A percentile compares a stretch with the other conserved stretches of the same genome.
These are phyloP conservation scores for Plasmopara viticola DNA, from an alignment of 352 stramenopile species.

Conservation along the genomic window DNA sequence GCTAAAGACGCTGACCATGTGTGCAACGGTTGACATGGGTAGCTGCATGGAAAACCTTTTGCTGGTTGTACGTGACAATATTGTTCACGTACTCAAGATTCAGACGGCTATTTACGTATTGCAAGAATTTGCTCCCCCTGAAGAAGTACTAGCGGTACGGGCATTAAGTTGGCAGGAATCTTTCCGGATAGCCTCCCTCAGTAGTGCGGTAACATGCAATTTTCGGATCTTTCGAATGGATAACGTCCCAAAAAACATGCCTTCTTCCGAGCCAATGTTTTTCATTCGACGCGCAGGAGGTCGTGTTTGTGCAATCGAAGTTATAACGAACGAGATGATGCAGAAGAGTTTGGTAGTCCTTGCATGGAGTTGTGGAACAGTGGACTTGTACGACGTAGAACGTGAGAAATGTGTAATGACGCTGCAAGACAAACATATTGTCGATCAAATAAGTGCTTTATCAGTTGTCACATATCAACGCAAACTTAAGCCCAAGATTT, in stretches of 20 bases:
- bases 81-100: constrained; percentile 68
- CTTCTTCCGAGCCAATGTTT: not conserved
- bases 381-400: constrained; percentile 34
- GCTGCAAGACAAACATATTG: constrained; percentile 43
- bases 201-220: constrained; percentile 14
- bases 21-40: constrained; percentile 45
- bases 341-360: constrained; percentile 26
- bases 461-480: constrained; percentile 13
- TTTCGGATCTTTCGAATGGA: constrained; percentile 16
- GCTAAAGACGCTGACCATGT: constrained; percentile 28
- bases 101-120: constrained; percentile 37
- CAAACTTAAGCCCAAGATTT: not conserved
- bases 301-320: constrained; percentile 20
- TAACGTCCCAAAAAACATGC: constrained; percentile 1
- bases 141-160: constrained; percentile 21
- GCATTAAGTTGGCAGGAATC: constrained; percentile 8
- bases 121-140: constrained; percentile 14
- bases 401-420: constrained; percentile 19
- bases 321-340: constrained; percentile 7
- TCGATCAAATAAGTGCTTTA: constrained; percentile 35
- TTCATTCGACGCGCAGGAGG: not conserved
- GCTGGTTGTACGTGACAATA: constrained; percentile 38
- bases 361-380: constrained; percentile 45
- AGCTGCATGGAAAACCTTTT: constrained; percentile 44
- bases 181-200: constrained; percentile 19